These are phyloP conservation scores for Hansenula sp. DNA, from an alignment of 1,139 yeast genomes.

Conservation along the genomic window DNA sequence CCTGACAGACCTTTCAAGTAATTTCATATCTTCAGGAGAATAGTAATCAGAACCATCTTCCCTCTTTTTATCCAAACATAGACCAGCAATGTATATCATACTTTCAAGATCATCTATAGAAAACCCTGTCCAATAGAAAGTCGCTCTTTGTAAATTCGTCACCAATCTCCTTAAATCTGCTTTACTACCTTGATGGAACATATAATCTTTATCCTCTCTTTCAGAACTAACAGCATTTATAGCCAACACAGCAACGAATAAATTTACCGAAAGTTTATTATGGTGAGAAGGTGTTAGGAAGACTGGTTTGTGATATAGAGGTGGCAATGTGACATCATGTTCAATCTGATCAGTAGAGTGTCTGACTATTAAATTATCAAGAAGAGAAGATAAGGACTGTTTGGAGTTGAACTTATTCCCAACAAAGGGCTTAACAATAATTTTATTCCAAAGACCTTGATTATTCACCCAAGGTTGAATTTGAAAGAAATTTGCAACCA, in stretches of 20 bases:
- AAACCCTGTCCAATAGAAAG: constrained; percentile 75
- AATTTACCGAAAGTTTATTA: constrained; percentile 54
- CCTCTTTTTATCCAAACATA: constrained; percentile 38
- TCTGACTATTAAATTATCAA: constrained; percentile 47
- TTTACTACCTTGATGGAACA: constrained; percentile 61
- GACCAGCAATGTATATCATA: constrained; percentile 42
- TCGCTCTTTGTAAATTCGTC: constrained; percentile 58
- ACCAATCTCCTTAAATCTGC: constrained; percentile 51
- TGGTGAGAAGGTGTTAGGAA: constrained; percentile 57
- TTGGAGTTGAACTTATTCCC: constrained; percentile 35
- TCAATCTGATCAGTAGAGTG: constrained; percentile 52
- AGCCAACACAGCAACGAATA: constrained; percentile 63
- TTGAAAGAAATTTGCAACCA: constrained; percentile 49
- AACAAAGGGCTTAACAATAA: constrained; percentile 45
- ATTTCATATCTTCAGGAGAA: constrained; percentile 30
- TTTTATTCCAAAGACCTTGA: constrained; percentile 42
- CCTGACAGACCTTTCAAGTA: constrained; percentile 38
- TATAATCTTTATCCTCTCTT: constrained; percentile 59
- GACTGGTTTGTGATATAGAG: constrained; percentile 51
- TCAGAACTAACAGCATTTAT: constrained; percentile 73
- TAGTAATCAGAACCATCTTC: constrained; percentile 30
- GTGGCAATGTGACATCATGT: constrained; percentile 52
- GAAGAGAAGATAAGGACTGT: constrained; percentile 34
- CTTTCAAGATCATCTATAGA: constrained; percentile 50
- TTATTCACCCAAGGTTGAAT: constrained; percentile 55